phyloP scores from a whole-genome alignment of 2,329 filamentous ascomycete species.

The Paecilomyces fulvus region DNA sequence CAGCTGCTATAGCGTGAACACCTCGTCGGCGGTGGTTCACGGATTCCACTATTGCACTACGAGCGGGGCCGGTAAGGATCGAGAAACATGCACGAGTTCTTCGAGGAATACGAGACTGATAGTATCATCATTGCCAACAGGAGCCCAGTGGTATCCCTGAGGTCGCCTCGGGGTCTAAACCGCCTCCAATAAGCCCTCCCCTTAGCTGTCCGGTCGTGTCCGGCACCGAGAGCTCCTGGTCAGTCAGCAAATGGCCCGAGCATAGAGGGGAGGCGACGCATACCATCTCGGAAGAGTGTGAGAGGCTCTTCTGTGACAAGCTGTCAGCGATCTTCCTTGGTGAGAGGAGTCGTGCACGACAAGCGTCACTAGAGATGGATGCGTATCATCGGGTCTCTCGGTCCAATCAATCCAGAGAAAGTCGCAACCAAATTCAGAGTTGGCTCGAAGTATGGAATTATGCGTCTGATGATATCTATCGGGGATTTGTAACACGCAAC shows the following conservation, averaged over 20 bases:
- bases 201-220: slow-evolving; percentile 64
- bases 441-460: slow-evolving; percentile 57
- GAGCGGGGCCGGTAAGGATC: slow-evolving; percentile 61
- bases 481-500: slow-evolving; percentile 70
- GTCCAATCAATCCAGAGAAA: slow-evolving; percentile 20
- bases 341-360: slow-evolving; percentile 72
- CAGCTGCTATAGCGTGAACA: slow-evolving; percentile 80
- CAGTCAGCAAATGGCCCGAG: slow-evolving; percentile 28
- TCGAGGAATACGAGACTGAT: neutral
- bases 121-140: slow-evolving; percentile 31
- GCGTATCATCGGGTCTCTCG: slow-evolving; percentile 39
- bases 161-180: slow-evolving; percentile 79
- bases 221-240: slow-evolving; percentile 48
- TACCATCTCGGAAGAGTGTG: slow-evolving; percentile 98
- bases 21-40: slow-evolving; percentile 59
- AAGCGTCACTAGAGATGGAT: slow-evolving; percentile 83
- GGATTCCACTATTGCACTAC: slow-evolving; percentile 96
- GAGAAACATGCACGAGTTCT: neutral
- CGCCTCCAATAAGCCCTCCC: slow-evolving; percentile 81
- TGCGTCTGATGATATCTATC: slow-evolving; percentile 71
- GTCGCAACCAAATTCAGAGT: slow-evolving; percentile 18
- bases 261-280: slow-evolving; percentile 82
- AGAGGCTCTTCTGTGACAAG: slow-evolving; percentile 99
- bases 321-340: slow-evolving; percentile 89
- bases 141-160: slow-evolving; percentile 93